These are phyloP conservation scores for Glycine tomentella DNA, from an alignment of 306 rosid species.

Conservation along the genomic window DNA sequence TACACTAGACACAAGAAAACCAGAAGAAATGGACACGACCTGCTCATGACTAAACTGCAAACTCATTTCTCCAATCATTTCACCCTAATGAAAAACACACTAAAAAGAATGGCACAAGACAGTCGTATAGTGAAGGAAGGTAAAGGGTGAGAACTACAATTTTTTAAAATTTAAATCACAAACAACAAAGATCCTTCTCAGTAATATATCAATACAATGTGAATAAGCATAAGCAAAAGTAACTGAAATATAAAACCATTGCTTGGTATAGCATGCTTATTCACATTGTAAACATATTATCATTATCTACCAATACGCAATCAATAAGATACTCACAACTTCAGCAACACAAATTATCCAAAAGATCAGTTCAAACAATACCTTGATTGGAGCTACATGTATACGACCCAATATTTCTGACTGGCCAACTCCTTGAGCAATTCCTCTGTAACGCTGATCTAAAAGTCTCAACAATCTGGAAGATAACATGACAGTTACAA, in stretches of 20 bases:
- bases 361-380: constrained; percentile 42
- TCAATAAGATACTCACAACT: constrained; percentile 18
- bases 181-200: constrained; percentile 3
- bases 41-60: constrained; percentile 10
- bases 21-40: background rate
- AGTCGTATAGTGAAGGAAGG: background rate
- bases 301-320: constrained; percentile 4
- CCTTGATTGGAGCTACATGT: constrained; percentile 99
- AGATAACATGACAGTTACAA: constrained; percentile 42
- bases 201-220: constrained; percentile 3
- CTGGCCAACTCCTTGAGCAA: constrained; percentile 99
- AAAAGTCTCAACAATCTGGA: constrained; percentile 92
- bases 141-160: background rate
- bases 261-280: no score
- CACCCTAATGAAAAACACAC: background rate
- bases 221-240: no score
- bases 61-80: constrained; percentile 20
- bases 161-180: background rate
- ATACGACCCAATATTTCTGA: constrained; percentile 94
- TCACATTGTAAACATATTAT: background rate
- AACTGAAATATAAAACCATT: no score
- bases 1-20: constrained; percentile 16
- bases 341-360: constrained; percentile 3
- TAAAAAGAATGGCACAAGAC: constrained; percentile 1
- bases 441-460: constrained; percentile 93